Percentiles rank a stretch among this genome's conserved stretches.
Conservation (phyloP, 2,329 filamentous ascomycete species). For the Neocucurbitaria cava region DNA sequence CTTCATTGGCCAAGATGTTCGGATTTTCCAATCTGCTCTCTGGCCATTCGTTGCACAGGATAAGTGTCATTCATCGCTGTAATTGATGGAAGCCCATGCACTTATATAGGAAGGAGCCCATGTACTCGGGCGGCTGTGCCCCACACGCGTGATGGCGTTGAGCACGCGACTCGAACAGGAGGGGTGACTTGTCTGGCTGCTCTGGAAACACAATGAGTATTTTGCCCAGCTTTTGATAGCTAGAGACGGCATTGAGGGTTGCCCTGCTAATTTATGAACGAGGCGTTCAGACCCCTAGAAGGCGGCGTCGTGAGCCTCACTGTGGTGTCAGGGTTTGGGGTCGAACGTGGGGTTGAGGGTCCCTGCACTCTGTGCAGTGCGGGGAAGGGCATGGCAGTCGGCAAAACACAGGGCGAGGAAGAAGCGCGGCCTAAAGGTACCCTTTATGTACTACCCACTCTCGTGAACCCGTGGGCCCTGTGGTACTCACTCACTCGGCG, state of each 20-base stretch:
- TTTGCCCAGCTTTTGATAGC: background rate
- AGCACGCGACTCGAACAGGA: constrained; percentile 1
- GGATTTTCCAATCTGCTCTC: background rate
- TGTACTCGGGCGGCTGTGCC: constrained; percentile 2
- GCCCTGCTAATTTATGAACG: too few species aligned
- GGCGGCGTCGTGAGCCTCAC: background rate
- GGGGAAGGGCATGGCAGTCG: constrained; percentile 36
- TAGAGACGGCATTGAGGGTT: background rate
- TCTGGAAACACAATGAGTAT: background rate
- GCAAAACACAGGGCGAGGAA: constrained; percentile 25
- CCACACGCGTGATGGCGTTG: constrained; percentile 10
- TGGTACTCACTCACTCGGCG: constrained; percentile 17
- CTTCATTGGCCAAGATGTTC: background rate
- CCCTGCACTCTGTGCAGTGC: constrained; percentile 20
- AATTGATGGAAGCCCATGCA: background rate
- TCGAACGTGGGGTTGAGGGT: constrained; percentile 15
- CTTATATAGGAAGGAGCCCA: constrained; percentile 3
- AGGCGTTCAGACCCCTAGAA: background rate
- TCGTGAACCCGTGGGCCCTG: constrained; percentile 24
- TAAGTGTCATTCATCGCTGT: background rate
- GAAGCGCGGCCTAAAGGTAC: constrained; percentile 31
- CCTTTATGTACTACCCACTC: constrained; percentile 29
- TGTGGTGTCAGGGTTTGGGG: background rate
- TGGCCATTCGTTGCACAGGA: background rate
- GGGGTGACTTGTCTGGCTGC: background rate